Evolutionary conservation across 2,329 filamentous ascomycete species (phyloP).

Genomic region (Diplodia intermedia): DNA sequence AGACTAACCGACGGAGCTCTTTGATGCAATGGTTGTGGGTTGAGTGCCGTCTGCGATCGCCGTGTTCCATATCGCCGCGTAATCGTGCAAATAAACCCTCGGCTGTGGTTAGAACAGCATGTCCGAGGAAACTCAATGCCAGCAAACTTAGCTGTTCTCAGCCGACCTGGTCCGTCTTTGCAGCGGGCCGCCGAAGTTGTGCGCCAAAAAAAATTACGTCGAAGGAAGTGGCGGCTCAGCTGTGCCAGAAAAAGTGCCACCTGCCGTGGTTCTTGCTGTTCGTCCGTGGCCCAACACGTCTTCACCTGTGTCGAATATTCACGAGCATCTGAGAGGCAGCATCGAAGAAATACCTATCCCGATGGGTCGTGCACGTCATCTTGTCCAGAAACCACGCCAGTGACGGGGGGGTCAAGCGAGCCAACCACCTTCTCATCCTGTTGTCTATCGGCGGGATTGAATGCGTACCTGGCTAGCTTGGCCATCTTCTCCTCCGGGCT

Average conservation of each 20-base stretch:
- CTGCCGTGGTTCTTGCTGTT: slow-evolving; percentile 9
- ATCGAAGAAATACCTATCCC: slow-evolving; percentile 29
- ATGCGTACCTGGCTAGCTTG: slow-evolving; percentile 75
- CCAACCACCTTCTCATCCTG: slow-evolving; percentile 31
- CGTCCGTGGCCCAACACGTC: not conserved
- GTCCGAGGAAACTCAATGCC: slow-evolving; percentile 22
- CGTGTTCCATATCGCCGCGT: slow-evolving; percentile 19
- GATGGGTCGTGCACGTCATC: slow-evolving; percentile 31
- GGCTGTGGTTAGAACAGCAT: slow-evolving; percentile 32
- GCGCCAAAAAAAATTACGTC: slow-evolving; percentile 1
- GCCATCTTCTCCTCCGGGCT: slow-evolving; percentile 94
- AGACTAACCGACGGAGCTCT: slow-evolving; percentile 30
- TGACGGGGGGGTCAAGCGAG: slow-evolving; percentile 28
- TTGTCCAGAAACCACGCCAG: slow-evolving; percentile 31
- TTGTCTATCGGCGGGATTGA: slow-evolving; percentile 40
- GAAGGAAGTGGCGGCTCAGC: slow-evolving; percentile 5
- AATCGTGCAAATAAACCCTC: slow-evolving; percentile 26
- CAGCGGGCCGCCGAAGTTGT: slow-evolving; percentile 7
- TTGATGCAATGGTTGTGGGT: slow-evolving; percentile 9
- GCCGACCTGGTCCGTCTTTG: slow-evolving; percentile 19
- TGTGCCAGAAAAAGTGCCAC: not conserved
- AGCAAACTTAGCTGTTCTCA: slow-evolving; percentile 34
- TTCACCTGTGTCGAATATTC: not conserved
- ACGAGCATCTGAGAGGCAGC: not conserved
- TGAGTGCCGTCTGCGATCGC: slow-evolving; percentile 9